phyloP scores from a whole-genome alignment of 2,329 filamentous ascomycete species.

The Graphilbum ipis-grandicollis region DNA sequence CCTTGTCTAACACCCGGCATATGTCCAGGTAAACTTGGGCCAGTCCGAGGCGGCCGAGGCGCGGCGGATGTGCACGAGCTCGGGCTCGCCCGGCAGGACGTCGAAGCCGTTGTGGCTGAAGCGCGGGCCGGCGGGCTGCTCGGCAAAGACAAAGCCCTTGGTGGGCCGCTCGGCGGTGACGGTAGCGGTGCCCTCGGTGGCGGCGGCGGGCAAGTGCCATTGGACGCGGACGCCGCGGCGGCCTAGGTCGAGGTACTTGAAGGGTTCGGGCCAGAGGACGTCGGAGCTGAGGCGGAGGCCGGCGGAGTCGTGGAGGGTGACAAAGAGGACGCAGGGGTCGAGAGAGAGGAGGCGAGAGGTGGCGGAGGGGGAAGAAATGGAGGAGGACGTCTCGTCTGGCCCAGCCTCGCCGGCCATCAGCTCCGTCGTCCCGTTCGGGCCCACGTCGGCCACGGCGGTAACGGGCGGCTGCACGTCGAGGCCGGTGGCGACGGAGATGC shows the following conservation, averaged over 20 bases:
- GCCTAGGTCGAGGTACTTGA: slow-evolving; percentile 39
- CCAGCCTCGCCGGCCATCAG: no score
- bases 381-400: no score
- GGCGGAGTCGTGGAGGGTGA: slow-evolving; percentile 19
- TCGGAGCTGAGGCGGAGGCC: slow-evolving; percentile 26
- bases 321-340: slow-evolving; percentile 17
- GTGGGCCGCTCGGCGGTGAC: slow-evolving; percentile 27
- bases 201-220: no score
- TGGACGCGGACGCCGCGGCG: slow-evolving; percentile 22
- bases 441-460: no score
- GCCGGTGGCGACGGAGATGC: no score
- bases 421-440: no score
- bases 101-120: slow-evolving; percentile 43
- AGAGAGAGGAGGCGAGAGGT: slow-evolving; percentile 2
- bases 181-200: slow-evolving; percentile 4
- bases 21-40: no score
- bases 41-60: no score
- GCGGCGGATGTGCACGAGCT: no score
- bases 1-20: no score
- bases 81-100: slow-evolving; percentile 27
- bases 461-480: no score
- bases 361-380: no score
- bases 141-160: slow-evolving; percentile 38
- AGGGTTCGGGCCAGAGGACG: slow-evolving; percentile 41
- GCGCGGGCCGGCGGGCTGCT: slow-evolving; percentile 22